These are phyloP conservation scores for Pseudotulostoma volvatum DNA, from an alignment of 495 filamentous ascomycete genomes.

Conservation along the genomic window DNA sequence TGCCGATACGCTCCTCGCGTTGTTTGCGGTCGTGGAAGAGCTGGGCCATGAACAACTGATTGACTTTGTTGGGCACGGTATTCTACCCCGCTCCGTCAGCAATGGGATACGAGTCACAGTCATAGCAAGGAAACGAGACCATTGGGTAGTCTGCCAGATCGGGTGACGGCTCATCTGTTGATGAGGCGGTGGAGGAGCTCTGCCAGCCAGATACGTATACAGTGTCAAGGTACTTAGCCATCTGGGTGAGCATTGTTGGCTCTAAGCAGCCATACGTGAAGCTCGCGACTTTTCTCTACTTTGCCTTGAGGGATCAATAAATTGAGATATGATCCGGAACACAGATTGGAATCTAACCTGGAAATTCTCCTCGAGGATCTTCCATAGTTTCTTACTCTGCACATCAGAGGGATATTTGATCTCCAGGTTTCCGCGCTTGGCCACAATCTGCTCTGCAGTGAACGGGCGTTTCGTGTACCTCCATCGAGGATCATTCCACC, in stretches of 20 bases:
- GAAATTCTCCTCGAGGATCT: constrained; percentile 72
- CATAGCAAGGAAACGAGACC: constrained; percentile 32
- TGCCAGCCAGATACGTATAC: constrained; percentile 99
- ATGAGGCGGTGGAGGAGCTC: constrained; percentile 87
- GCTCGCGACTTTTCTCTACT: constrained; percentile 63
- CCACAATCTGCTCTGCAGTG: constrained; percentile 91
- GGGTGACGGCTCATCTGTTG: constrained; percentile 86
- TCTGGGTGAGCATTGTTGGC: constrained; percentile 95
- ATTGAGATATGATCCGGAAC: neutral
- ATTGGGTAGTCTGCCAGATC: constrained; percentile 98
- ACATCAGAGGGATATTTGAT: constrained; percentile 83
- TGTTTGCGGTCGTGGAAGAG: constrained; percentile 99
- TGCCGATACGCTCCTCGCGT: constrained; percentile 78
- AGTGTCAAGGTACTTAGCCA: constrained; percentile 97
- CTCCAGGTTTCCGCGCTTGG: constrained; percentile 80
- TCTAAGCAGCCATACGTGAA: constrained; percentile 96
- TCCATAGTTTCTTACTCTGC: constrained; percentile 88
- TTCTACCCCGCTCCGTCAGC: constrained; percentile 37
- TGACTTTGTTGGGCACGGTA: constrained; percentile 95
- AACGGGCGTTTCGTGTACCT: constrained; percentile 81
- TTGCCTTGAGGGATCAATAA: neutral
- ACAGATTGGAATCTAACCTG: constrained; percentile 36
- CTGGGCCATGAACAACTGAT: constrained; percentile 92
- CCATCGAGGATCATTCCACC: constrained; percentile 91
- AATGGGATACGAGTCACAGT: neutral